phyloP scores from a whole-genome alignment of 352 stramenopile genomes.

The Pythium phragmiticola region DNA sequence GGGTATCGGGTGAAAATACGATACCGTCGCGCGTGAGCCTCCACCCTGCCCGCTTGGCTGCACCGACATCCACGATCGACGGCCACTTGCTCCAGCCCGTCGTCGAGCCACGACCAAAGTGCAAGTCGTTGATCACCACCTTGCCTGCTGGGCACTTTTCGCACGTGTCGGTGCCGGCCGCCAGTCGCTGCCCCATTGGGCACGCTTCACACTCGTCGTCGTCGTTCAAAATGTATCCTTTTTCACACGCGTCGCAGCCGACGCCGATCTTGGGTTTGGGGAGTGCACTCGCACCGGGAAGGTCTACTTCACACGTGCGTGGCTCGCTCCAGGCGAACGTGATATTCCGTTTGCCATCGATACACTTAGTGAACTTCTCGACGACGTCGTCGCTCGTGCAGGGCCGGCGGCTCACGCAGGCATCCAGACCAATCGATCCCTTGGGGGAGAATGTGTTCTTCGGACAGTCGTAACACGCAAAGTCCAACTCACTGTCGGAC shows the following conservation, averaged over 20 bases:
- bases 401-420: slow-evolving; percentile 61
- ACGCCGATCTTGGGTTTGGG: slow-evolving; percentile 37
- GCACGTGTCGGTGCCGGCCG: slow-evolving; percentile 8
- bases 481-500: slow-evolving; percentile 74
- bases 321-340: slow-evolving; percentile 68
- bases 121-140: slow-evolving; percentile 54
- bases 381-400: slow-evolving; percentile 65
- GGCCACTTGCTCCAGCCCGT: slow-evolving; percentile 65
- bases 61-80: slow-evolving; percentile 42
- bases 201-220: slow-evolving; percentile 38
- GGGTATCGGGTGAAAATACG: slow-evolving; percentile 31
- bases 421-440: slow-evolving; percentile 67
- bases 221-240: slow-evolving; percentile 43
- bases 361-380: slow-evolving; percentile 57
- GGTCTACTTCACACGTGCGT: slow-evolving; percentile 52
- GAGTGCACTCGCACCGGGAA: slow-evolving; percentile 45
- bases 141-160: slow-evolving; percentile 36
- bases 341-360: slow-evolving; percentile 52
- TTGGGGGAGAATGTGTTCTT: slow-evolving; percentile 59
- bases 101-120: slow-evolving; percentile 46
- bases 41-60: slow-evolving; percentile 47
- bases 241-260: slow-evolving; percentile 50
- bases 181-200: slow-evolving; percentile 14
- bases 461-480: slow-evolving; percentile 71
- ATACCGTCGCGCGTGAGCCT: slow-evolving; percentile 65